Evolutionary conservation across 805 yeast species (phyloP).

Genomic region (Kazachstania taianensis): DNA sequence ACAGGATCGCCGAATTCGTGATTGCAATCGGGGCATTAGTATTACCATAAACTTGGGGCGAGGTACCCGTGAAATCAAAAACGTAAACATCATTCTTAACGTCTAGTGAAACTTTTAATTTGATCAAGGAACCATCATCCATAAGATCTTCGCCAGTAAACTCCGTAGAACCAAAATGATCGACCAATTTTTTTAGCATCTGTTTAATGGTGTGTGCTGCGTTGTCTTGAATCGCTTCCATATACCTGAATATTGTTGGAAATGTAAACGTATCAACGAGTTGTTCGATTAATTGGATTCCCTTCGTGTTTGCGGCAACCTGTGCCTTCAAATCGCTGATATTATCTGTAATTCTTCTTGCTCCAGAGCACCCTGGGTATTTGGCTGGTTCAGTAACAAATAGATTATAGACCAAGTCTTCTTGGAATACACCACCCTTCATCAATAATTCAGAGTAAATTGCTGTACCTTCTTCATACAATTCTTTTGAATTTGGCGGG

Average conservation of each 20-base stretch:
- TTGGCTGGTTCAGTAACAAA: slow-evolving; percentile 67
- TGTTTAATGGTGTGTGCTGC: slow-evolving; percentile 64
- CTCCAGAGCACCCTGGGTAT: slow-evolving; percentile 81
- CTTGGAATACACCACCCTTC: slow-evolving; percentile 62
- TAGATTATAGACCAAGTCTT: slow-evolving; percentile 50
- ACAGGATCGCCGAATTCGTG: slow-evolving; percentile 78
- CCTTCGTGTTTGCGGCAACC: slow-evolving; percentile 81
- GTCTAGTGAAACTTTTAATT: slow-evolving; percentile 42
- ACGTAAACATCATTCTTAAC: slow-evolving; percentile 46
- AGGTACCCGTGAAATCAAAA: slow-evolving; percentile 81
- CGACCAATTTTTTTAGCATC: slow-evolving; percentile 38
- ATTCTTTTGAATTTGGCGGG: slow-evolving; percentile 82
- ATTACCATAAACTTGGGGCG: slow-evolving; percentile 81
- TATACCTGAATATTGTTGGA: slow-evolving; percentile 53
- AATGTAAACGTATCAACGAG: slow-evolving; percentile 56
- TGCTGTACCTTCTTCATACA: slow-evolving; percentile 88
- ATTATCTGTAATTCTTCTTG: slow-evolving; percentile 75
- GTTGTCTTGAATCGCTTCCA: slow-evolving; percentile 73
- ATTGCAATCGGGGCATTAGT: slow-evolving; percentile 90
- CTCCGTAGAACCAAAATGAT: slow-evolving; percentile 30
- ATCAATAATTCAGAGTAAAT: slow-evolving; percentile 72
- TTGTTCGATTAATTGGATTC: slow-evolving; percentile 52
- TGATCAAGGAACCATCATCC: slow-evolving; percentile 74
- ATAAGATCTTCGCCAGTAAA: slow-evolving; percentile 53
- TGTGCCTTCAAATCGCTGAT: slow-evolving; percentile 79